These are phyloP conservation scores for Colletotrichum lupini DNA, from an alignment of 2,329 filamentous ascomycete genomes.

Conservation along the genomic window DNA sequence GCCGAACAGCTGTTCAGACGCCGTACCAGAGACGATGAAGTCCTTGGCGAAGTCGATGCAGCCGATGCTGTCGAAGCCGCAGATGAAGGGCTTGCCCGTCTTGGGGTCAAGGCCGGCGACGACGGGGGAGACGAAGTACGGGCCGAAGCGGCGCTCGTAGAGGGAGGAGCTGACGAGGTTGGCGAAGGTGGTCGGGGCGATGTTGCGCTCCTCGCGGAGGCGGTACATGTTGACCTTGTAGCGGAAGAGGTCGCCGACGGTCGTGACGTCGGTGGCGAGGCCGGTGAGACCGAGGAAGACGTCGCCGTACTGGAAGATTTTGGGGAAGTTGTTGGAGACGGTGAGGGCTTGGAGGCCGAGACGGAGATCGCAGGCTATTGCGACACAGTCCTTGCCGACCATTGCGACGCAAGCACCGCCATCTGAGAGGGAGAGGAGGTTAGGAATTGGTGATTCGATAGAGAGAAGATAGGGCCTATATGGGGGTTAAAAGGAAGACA, in stretches of 20 bases:
- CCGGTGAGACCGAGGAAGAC: conserved; percentile 96
- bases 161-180: conserved; percentile 92
- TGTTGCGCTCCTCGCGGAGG: conserved; percentile 96
- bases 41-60: conserved; percentile 99
- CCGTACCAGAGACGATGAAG: conserved; percentile 97
- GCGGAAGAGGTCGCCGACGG: conserved; percentile 95
- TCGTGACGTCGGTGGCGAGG: conserved; percentile 94
- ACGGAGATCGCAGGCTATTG: conserved; percentile 98
- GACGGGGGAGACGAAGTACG: conserved; percentile 95
- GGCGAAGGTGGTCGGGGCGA: conserved; percentile 93
- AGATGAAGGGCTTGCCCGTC: conserved; percentile 95
- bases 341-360: conserved; percentile 96
- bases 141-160: conserved; percentile 96
- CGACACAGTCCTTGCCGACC: conserved; percentile 99
- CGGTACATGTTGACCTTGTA: conserved; percentile 99
- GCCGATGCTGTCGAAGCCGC: conserved; percentile 98
- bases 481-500: conserved; percentile 43
- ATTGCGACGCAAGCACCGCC: conserved; percentile 98
- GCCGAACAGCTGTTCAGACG: conserved; percentile 97
- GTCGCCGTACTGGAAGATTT: conserved; percentile 97
- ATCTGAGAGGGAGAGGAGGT: conserved; percentile 54
- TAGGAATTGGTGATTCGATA: conserved; percentile 30
- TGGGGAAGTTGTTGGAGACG: conserved; percentile 99
- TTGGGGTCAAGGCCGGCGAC: conserved; percentile 96
- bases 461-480: neutral